Conservation (phyloP, 2,329 filamentous ascomycete genomes). For the Tolypocladium inflatum region DNA sequence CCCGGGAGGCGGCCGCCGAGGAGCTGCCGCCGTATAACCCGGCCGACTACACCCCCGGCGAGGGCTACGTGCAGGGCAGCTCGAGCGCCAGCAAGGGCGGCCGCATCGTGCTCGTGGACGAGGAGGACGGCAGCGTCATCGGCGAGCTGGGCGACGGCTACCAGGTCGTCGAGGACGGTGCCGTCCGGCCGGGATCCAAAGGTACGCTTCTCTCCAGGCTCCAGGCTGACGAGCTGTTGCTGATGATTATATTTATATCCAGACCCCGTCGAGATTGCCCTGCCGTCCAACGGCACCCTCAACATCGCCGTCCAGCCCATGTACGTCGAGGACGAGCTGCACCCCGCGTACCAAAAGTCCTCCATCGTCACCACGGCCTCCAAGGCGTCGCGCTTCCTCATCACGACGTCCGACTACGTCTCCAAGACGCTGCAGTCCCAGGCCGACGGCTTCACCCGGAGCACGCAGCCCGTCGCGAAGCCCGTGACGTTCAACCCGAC, state of each 20-base stretch:
- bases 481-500: constrained; percentile 82
- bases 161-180: constrained; percentile 66
- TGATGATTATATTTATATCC: background rate
- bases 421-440: constrained; percentile 68
- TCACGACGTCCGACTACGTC: constrained; percentile 75
- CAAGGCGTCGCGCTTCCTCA: constrained; percentile 81
- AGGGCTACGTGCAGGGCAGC: constrained; percentile 62
- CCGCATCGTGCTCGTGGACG: constrained; percentile 86
- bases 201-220: constrained; percentile 42
- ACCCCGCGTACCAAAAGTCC: constrained; percentile 87
- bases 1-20: constrained; percentile 30
- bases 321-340: constrained; percentile 59
- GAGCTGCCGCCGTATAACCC: constrained; percentile 66
- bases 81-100: constrained; percentile 43
- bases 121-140: constrained; percentile 92
- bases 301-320: constrained; percentile 58
- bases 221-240: background rate
- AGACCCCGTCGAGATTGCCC: constrained; percentile 71
- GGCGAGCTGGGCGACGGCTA: constrained; percentile 82
- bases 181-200: constrained; percentile 80
- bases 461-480: constrained; percentile 65
- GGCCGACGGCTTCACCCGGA: constrained; percentile 72
- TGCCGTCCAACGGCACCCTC: constrained; percentile 57
- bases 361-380: constrained; percentile 79
- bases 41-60: constrained; percentile 66